Evolutionary conservation across 495 filamentous ascomycete genomes (phyloP), one percentile per base, ranked within the genome.

Genomic region (Penicillium paradoxum): DNA sequence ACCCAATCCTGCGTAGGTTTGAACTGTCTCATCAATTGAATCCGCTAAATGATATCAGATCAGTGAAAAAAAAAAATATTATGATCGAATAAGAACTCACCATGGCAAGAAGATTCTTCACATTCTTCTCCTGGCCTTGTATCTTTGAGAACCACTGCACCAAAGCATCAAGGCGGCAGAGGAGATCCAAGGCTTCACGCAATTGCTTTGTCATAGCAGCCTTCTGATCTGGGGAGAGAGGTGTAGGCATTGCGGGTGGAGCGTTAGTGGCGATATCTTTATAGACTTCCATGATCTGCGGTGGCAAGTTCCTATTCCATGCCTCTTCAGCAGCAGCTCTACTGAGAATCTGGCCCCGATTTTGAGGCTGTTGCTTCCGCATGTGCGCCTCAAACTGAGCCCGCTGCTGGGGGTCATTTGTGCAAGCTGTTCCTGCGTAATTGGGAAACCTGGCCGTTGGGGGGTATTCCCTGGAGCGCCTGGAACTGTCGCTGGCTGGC

Each of bases 21-120:
- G 58, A 82, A 83, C 59, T 91, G 86, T 48, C 76, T 76, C 51
- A 73, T 67, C 32, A 89, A 59, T 58, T 79, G 73, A 14, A 78
- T 64, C 19, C 82, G 79, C 82, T 85, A 22, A 13, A 9, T 22
- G 5, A 66, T 11, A 56, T 33, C 38, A 6, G 50, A 46, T 72
- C 54, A 72, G 70, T 57, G 24, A 39, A 55, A 27, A 14, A 34
- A n/a, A 36, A 43, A 4, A 10, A 15, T 11, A 32, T 13, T 38
- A 21, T 15, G 15, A 49, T 30, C 24, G 6, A 21, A 15, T 3
- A 18, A 41, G 36, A 32, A 61, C 73, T 44, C 64, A 76, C 73
- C 68, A 75, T 73, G 6, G 64, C 69, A 41, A 76, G 63, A 14
- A 80, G 60, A 36, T 68, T 73, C 39, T 64, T 73, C 9, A 75